Conservation (phyloP, 2,329 filamentous ascomycete species). For the Talaromyces sp. region DNA sequence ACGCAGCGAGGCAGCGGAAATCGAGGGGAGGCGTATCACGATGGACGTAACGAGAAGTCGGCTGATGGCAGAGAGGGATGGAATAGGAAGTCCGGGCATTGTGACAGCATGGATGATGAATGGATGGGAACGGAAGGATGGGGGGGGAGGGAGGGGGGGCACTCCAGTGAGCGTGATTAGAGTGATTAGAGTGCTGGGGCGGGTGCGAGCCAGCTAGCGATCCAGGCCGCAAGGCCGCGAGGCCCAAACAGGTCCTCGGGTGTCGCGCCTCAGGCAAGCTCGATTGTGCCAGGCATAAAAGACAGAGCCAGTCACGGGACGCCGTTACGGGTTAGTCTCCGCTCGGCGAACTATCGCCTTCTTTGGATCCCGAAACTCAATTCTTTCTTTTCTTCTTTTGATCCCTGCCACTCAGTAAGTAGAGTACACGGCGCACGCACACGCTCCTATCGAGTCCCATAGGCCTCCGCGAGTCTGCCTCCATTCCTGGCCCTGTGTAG, state of each 20-base stretch:
- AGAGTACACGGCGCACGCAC: no score
- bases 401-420: no score
- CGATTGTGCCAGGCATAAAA: neutral
- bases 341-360: neutral
- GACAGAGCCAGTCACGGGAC: neutral
- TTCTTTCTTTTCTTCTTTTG: neutral
- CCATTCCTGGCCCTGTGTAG: neutral
- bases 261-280: neutral
- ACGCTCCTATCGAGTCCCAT: no score
- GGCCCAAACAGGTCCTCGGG: neutral
- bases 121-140: neutral
- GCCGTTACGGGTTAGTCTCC: neutral
- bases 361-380: slow-evolving; percentile 9
- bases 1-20: neutral
- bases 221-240: neutral
- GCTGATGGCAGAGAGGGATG: neutral
- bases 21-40: neutral
- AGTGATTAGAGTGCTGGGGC: neutral
- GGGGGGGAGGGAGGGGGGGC: no score
- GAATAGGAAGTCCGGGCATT: neutral
- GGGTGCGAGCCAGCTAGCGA: neutral
- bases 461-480: neutral
- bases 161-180: no score
- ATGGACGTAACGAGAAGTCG: neutral
- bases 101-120: neutral